These are phyloP conservation scores for Aphanomyces cochlioides DNA, from an alignment of 352 stramenopile species.

Conservation along the genomic window DNA sequence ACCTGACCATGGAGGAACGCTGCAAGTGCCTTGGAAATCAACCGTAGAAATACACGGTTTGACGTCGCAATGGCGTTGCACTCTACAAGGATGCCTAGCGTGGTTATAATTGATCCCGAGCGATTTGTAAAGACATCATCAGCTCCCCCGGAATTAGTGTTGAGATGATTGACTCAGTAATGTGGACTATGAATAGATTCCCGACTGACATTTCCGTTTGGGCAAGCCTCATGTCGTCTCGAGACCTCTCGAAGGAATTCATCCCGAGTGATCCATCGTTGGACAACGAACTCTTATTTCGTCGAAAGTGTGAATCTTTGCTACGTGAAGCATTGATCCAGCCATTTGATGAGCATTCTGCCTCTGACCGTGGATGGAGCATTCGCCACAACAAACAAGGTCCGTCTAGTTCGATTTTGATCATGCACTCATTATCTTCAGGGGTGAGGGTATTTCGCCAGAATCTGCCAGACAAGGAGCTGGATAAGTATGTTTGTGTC, in stretches of 20 bases:
- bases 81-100: too few relatives aligned
- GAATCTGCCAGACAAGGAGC: neutral
- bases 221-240: too few relatives aligned
- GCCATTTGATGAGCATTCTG: neutral
- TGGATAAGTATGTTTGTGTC: slow-evolving; percentile 9
- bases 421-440: neutral
- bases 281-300: neutral
- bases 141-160: too few relatives aligned
- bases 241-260: neutral
- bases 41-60: too few relatives aligned
- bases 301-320: slow-evolving; percentile 10
- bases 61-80: too few relatives aligned
- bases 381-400: slow-evolving; percentile 18
- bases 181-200: too few relatives aligned
- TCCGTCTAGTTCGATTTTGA: neutral
- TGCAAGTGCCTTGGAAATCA: too few relatives aligned
- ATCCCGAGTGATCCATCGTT: neutral
- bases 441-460: slow-evolving; percentile 17
- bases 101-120: too few relatives aligned
- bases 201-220: too few relatives aligned
- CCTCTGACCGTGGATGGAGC: neutral
- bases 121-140: too few relatives aligned
- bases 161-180: too few relatives aligned
- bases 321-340: neutral
- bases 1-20: too few relatives aligned